These are phyloP conservation scores for Mycena metata DNA, from an alignment of 768 basidiomycete species.

Conservation along the genomic window DNA sequence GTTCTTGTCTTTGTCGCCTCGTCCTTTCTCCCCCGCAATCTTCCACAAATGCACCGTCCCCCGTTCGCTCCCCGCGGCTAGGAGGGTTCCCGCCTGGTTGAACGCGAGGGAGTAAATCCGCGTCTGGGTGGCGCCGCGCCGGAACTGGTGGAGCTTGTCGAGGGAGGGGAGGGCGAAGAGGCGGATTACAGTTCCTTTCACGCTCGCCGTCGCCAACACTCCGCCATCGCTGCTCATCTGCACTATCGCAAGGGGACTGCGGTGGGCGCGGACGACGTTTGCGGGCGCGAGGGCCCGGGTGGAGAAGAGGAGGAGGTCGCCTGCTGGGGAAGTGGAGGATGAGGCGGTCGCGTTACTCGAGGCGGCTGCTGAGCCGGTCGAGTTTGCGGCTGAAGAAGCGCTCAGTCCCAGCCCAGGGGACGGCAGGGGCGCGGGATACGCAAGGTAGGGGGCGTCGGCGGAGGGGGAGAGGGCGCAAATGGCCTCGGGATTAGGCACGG, in stretches of 20 bases:
- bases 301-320: slow-evolving; percentile 95
- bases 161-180: slow-evolving; percentile 93
- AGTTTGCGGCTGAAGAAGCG: slow-evolving; percentile 54
- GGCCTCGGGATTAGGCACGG: slow-evolving; percentile 96
- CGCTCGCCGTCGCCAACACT: slow-evolving; percentile 85
- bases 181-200: slow-evolving; percentile 90
- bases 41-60: slow-evolving; percentile 93
- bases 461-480: slow-evolving; percentile 96
- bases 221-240: slow-evolving; percentile 90
- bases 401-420: slow-evolving; percentile 75
- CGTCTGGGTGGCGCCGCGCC: slow-evolving; percentile 89
- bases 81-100: slow-evolving; percentile 84
- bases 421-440: slow-evolving; percentile 95
- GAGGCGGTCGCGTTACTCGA: not conserved
- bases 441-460: slow-evolving; percentile 93
- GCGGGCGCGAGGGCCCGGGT: slow-evolving; percentile 91
- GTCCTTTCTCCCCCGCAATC: slow-evolving; percentile 9
- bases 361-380: slow-evolving; percentile 35
- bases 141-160: slow-evolving; percentile 95
- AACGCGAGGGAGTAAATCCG: slow-evolving; percentile 87
- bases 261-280: slow-evolving; percentile 98
- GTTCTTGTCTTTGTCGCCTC: slow-evolving; percentile 12
- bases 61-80: slow-evolving; percentile 92
- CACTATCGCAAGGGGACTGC: slow-evolving; percentile 90
- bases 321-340: slow-evolving; percentile 56